Base-by-base conservation (phyloP, 2,329 filamentous ascomycete genomes). In the Diaporthe citri region DNA sequence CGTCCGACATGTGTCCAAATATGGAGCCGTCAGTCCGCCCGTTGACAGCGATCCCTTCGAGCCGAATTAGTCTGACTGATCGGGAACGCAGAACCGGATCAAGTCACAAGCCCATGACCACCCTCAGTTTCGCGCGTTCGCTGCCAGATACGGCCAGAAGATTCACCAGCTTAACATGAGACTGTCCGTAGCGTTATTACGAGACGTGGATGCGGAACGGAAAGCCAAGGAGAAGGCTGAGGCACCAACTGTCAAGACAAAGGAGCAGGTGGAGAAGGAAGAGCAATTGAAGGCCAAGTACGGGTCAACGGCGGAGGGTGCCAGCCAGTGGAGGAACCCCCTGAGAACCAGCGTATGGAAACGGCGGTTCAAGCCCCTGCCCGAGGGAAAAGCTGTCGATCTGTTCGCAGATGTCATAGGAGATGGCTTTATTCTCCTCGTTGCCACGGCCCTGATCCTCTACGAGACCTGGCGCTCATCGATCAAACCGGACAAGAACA, bases 101-200 rank as follows among this genome's bases (percentile, higher is more conserved):
- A 93, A 93, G 81, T 84, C 85, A 43, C 91, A 91, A 82, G 91
- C 91, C 64, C 91, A 93, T 79, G 91, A 93, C 57, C 91, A 93
- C 78, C 87, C 88, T 2, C 84, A 87, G 59, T 93, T 93, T 81
- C 90, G 91, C 74, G 82, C 82, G 8, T 89, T 92, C 77, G 91
- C 91, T 57, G 91, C 90, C 59, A 86, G 84, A 75, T 92, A 92
- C 80, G 91, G 91, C 75, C 91, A 93, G 80, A 82, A 84, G 13
- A 91, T 93, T 78, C 91, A 93, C 79, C 91, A 93, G 82, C 82
- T 93, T 71, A 93, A 93, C 79, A 93, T 93, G 91, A 88, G 90
- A 70, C 81, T 92, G 79, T 89, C 88, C 20, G 91, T 93, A 5
- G 88, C 90, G 3, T 79, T 90, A 5, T 81, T 93, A 51, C 87